These are phyloP conservation scores for Aspergillus flavus DNA, from an alignment of 2,329 filamentous ascomycete species.

Conservation along the genomic window DNA sequence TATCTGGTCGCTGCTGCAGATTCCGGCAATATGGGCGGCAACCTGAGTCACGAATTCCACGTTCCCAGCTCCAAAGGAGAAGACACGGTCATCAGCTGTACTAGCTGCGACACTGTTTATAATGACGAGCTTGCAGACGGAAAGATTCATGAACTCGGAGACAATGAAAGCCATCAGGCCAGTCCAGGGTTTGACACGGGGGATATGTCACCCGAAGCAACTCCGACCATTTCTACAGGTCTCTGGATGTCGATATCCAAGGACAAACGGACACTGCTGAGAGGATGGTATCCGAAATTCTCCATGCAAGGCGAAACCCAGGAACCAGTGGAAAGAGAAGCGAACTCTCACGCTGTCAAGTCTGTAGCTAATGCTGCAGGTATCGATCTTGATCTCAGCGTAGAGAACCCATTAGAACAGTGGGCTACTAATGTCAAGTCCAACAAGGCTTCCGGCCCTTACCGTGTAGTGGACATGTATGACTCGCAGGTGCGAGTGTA, in stretches of 20 bases:
- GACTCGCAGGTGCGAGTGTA: slow-evolving; percentile 44
- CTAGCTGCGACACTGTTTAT: slow-evolving; percentile 71
- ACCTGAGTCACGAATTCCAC: slow-evolving; percentile 93
- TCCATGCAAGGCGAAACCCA: slow-evolving; percentile 32
- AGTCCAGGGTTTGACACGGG: slow-evolving; percentile 29
- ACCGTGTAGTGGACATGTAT: slow-evolving; percentile 44
- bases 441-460: slow-evolving; percentile 18
- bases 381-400: slow-evolving; percentile 70
- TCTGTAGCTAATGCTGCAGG: slow-evolving; percentile 51
- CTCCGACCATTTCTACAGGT: slow-evolving; percentile 38
- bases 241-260: slow-evolving; percentile 45
- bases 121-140: slow-evolving; percentile 82
- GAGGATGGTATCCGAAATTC: slow-evolving; percentile 66
- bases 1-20: slow-evolving; percentile 85
- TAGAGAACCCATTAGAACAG: slow-evolving; percentile 60
- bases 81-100: slow-evolving; percentile 79
- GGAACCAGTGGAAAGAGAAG: slow-evolving; percentile 41
- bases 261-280: slow-evolving; percentile 69
- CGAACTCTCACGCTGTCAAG: slow-evolving; percentile 69
- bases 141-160: slow-evolving; percentile 24
- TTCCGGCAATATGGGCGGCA: slow-evolving; percentile 95
- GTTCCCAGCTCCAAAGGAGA: slow-evolving; percentile 79
- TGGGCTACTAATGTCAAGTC: slow-evolving; percentile 52
- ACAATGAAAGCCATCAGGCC: slow-evolving; percentile 7
- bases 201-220: slow-evolving; percentile 20